Evolutionary conservation across 768 basidiomycete species (phyloP), one percentile per base, ranked within the genome.

Genomic region (Botryobasidium botryosum): DNA sequence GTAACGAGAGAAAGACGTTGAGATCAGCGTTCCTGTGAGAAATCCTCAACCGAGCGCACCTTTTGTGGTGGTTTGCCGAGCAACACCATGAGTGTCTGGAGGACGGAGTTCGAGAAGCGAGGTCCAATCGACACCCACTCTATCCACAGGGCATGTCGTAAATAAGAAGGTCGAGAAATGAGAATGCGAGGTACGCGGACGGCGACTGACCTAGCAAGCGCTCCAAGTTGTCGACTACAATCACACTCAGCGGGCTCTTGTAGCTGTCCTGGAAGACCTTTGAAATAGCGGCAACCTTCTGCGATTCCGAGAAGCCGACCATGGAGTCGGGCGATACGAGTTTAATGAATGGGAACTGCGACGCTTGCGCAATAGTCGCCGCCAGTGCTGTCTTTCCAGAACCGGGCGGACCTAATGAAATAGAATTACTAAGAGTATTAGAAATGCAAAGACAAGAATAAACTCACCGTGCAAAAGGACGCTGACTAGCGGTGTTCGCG

Each of bases 291-390:
- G 75, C 67, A 35, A 99, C 79, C 65, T 99, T 97, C 60, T 90
- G 86, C 12, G 69, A 62, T 59, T 97, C 94, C n/a, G 78, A 75
- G 61, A 74, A 91, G 6, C 94, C 94, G 49, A 97, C 84, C 94
- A 99, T 99, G 53, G 71, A 78, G 56, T 96, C 94, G 0, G 94
- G 87, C 2, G 90, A 85, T 47, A 97, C 76, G 31, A 99, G 70
- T 60, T 99, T 97, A 67, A 99, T 92, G 67, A 99, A 99, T 0
- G 94, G 94, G 62, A 79, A 99, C 51, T 79, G 68, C n/a, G 92
- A 96, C 21, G 74, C 72, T 63, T 86, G 79, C 2, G 92, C 94
- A 45, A 97, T 92, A 4, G 84, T 82, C 5, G 88, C 92, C 2
- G 83, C 92, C 36, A 97, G 64, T 0, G 92, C 92, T 0, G 92